Base-by-base conservation (phyloP, 148 eudicot genomes). In the Chenopodium suecicum region DNA sequence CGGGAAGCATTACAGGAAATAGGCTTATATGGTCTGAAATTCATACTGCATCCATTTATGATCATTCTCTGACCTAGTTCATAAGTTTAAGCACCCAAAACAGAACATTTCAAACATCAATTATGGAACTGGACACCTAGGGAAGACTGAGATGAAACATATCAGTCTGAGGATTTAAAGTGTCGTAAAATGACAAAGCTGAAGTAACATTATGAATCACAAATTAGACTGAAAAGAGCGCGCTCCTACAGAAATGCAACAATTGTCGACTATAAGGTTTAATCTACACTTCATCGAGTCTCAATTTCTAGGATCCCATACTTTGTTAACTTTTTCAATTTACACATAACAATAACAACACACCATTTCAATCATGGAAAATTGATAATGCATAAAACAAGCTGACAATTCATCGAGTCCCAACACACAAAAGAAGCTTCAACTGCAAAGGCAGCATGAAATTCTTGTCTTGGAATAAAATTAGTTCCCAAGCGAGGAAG, bases 41-140 rank as follows among this genome's bases (percentile, higher is more conserved):
- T 82, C 86, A 81, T 77, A 34, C 73, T 72, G 70, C n/a, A 80
- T 47, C 86, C 80, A 76, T 84, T 80, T 77, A 77, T 77, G 63
- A 77, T 80, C 83, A 84, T 84, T 81, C 74, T 50, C 72, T 71
- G 64, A 80, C 80, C 83, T 84, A 73, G 32, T 23, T 52, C 64
- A 70, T 63, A 70, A 75, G 80, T 52, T 73, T 2, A 62, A 64
- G 22, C 70, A 62, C 81, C 62, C 44, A 70, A 64, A 71, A 23
- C 56, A 74, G 37, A 56, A 54, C 60, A 54, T 41, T 23, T 46
- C 54, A 79, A 60, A n/a, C 64, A 80, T 27, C 44, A 41, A 41
- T 41, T 41, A 41, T 5, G 44, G 44, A 41, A 6, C 44, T 41
- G 44, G 44, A 41, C 8, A 41, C 44, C 44, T 41, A 41, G 44